A percentile compares a stretch with the other conserved stretches of the same genome.
Evolutionary conservation across 306 rosid genomes (phyloP).

Genomic region (Quercus agrifolia): DNA sequence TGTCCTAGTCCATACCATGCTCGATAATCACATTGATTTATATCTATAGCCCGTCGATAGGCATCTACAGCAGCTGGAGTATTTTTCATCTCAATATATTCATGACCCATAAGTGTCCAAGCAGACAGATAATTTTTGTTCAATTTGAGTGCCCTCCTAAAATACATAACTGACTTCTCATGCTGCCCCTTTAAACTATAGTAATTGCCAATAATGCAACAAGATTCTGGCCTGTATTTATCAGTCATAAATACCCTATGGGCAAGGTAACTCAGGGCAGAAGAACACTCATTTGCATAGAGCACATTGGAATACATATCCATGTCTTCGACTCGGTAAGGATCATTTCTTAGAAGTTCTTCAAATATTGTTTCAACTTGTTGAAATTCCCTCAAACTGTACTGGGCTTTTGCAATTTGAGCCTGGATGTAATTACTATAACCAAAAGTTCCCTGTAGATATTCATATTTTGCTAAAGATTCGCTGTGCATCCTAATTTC

Average conservation of each 20-base stretch:
- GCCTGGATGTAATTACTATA: slow-evolving; percentile 88
- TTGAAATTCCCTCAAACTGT: slow-evolving; percentile 90
- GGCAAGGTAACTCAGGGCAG: slow-evolving; percentile 93
- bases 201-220: slow-evolving; percentile 96
- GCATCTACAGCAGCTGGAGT: slow-evolving; percentile 98
- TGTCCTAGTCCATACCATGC: slow-evolving; percentile 99
- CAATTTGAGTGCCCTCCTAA: slow-evolving; percentile 93
- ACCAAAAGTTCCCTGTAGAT: slow-evolving; percentile 68
- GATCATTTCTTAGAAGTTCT: slow-evolving; percentile 89
- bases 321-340: slow-evolving; percentile 95
- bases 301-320: slow-evolving; percentile 98
- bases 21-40: slow-evolving; percentile 84
- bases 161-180: slow-evolving; percentile 89
- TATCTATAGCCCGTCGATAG: slow-evolving; percentile 90
- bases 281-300: slow-evolving; percentile 81
- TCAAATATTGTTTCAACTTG: slow-evolving; percentile 94
- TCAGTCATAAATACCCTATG: slow-evolving; percentile 92
- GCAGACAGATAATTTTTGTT: slow-evolving; percentile 91
- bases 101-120: slow-evolving; percentile 99
- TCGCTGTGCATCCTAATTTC: slow-evolving; percentile 88
- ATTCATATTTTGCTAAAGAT: slow-evolving; percentile 72
- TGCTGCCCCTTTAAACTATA: slow-evolving; percentile 97
- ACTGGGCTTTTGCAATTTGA: slow-evolving; percentile 88
- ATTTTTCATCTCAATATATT: slow-evolving; percentile 97
- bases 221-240: slow-evolving; percentile 96